These are phyloP conservation scores for Phytopythium chamaehyphon DNA, from an alignment of 352 stramenopile species.

Conservation along the genomic window DNA sequence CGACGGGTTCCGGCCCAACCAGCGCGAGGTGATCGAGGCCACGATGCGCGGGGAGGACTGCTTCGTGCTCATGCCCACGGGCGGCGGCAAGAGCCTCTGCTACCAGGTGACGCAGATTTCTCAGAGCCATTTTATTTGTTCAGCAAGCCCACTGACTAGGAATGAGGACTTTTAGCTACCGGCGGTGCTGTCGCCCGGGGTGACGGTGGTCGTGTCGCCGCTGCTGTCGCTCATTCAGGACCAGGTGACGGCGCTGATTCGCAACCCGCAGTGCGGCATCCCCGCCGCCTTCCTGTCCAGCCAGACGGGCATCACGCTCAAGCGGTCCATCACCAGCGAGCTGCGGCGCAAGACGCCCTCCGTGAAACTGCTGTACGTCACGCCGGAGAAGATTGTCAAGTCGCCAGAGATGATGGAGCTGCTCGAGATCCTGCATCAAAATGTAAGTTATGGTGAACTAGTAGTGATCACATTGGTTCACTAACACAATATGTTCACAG, in stretches of 20 bases:
- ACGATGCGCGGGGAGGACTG: constrained; percentile 89
- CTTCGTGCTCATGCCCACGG: constrained; percentile 95
- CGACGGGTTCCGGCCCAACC: constrained; percentile 86
- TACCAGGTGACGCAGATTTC: constrained; percentile 68
- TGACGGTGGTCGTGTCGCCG: constrained; percentile 94
- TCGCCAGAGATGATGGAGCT: constrained; percentile 69
- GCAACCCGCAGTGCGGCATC: constrained; percentile 58
- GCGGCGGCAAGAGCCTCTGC: constrained; percentile 89
- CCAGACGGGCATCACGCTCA: constrained; percentile 58
- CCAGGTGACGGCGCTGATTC: constrained; percentile 83
- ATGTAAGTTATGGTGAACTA: constrained; percentile 21
- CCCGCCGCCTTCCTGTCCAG: constrained; percentile 73
- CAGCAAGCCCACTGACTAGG: no score
- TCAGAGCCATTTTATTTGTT: no score
- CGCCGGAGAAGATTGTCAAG: constrained; percentile 92
- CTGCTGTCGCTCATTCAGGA: constrained; percentile 94
- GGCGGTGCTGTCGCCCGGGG: constrained; percentile 50
- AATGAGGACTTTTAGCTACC: constrained; percentile 19
- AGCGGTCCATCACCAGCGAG: constrained; percentile 69
- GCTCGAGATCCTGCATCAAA: constrained; percentile 41
- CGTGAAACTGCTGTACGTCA: constrained; percentile 92
- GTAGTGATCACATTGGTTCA: no score
- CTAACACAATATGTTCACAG: no score
- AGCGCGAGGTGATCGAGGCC: constrained; percentile 89
- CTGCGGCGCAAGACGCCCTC: constrained; percentile 67